phyloP scores from a whole-genome alignment of 345 rosid species.

The Lumnitzera littorea region DNA sequence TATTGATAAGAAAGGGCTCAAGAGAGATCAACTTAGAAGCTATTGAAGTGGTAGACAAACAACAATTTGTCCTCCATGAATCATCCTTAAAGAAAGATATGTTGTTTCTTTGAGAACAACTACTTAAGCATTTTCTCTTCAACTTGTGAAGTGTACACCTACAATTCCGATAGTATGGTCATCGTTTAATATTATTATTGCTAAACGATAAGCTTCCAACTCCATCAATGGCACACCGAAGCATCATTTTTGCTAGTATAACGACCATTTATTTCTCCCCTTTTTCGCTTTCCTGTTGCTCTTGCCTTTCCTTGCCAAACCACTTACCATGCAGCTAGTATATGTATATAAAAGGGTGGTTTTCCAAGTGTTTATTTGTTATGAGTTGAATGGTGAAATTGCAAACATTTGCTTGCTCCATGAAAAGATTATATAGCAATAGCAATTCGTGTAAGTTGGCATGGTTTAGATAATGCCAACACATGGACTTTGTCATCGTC shows the following conservation, averaged over 20 bases:
- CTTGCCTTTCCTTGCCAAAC: neutral
- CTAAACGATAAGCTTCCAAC: neutral
- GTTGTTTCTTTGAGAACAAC: neutral
- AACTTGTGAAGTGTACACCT: neutral
- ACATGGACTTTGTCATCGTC: no score
- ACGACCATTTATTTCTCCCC: neutral
- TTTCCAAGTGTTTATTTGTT: no score
- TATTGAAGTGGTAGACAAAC: neutral
- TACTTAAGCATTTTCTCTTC: neutral
- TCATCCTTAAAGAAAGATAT: neutral
- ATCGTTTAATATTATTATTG: neutral
- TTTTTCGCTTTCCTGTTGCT: neutral
- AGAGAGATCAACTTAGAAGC: no score
- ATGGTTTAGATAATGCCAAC: no score
- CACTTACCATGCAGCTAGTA: neutral
- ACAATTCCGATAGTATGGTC: neutral
- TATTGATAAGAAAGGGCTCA: no score
- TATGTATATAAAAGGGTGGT: neutral
- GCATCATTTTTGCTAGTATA: neutral
- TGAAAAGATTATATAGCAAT: no score
- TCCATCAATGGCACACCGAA: neutral
- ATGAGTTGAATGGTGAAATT: no score
- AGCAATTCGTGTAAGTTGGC: no score
- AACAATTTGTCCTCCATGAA: neutral
- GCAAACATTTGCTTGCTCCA: no score